Evolutionary conservation across 2,329 filamentous ascomycete genomes (phyloP), one percentile per base, ranked within the genome.

Genomic region (Pseudogymnoascus pannorum): DNA sequence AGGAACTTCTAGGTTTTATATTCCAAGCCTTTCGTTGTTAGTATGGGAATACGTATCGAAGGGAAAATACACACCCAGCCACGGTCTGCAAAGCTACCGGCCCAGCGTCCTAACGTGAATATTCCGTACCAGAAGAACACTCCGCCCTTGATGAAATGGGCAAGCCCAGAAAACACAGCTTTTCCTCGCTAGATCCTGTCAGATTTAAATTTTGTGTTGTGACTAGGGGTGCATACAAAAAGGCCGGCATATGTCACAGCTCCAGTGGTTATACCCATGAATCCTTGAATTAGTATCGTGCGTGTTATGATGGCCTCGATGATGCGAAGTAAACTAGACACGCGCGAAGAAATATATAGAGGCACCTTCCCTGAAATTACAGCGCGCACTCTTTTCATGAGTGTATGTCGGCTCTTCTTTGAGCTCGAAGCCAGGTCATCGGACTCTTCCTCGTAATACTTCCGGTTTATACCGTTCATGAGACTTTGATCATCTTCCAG

Each of bases 51-150:
- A n/a, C 59, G n/a, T 16, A 3, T 60, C 20, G 18, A 57, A 29
- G 33, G 95, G 64, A 96, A 22, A 42, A 48, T 59, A 74, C 76
- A 70, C 68, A 81, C 81, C 92, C 92, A 96, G 67, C 92, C 92
- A 60, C 92, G 81, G 64, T 96, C 90, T 61, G 88, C 86, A 72
- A 95, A 97, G 72, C 88, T 88, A 31, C 92, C 92, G 70, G 91
- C 84, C 87, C 91, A 96, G 61, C 92, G 87, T 26, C 91, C 91
- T 4, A 96, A 79, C 0, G 89, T 95, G 63, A 96, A 76, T 18
- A 96, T 74, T 7, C 92, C 92, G 64, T 95, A 89, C 86, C 89
- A 92, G 76, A 96, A 90, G 78, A 97, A 96, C 61, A 96, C 88
- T 4, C 89, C 90, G 58, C 92, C 92, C 72, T 96, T 97, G 74